A percentile compares a stretch with the other conserved stretches of the same genome.
Evolutionary conservation across 768 basidiomycete genomes (phyloP).

Genomic region (Mrakia frigida): DNA sequence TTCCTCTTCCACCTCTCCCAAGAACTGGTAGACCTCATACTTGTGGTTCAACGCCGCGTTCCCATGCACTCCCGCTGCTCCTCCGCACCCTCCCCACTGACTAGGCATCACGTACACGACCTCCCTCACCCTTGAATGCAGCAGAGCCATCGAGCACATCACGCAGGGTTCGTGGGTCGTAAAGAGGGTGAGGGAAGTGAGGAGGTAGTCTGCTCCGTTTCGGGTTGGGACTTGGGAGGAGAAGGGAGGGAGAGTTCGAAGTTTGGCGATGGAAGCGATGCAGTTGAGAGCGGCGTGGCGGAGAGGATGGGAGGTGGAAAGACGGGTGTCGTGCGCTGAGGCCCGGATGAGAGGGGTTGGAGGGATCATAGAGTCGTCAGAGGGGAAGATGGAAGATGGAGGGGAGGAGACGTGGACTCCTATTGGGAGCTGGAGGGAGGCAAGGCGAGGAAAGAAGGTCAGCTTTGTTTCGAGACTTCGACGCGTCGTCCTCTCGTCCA

Average conservation of each 20-base stretch:
- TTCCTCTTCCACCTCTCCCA: conserved; percentile 34
- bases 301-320: conserved; percentile 65
- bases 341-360: conserved; percentile 44
- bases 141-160: conserved; percentile 94
- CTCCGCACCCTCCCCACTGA: conserved; percentile 73
- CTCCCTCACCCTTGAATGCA: conserved; percentile 90
- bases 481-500: no score
- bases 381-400: conserved; percentile 36
- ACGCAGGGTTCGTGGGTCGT: conserved; percentile 94
- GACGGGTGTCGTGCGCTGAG: conserved; percentile 64
- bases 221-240: conserved; percentile 38
- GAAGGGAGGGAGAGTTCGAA: conserved; percentile 42
- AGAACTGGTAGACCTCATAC: conserved; percentile 68
- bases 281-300: conserved; percentile 76
- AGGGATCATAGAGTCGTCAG: conserved; percentile 41
- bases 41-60: conserved; percentile 86
- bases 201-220: conserved; percentile 80
- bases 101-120: conserved; percentile 63
- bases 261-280: conserved; percentile 40
- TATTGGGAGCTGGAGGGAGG: conserved; percentile 60
- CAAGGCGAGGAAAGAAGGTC: conserved; percentile 19
- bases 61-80: conserved; percentile 65
- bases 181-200: conserved; percentile 79
- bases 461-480: neutral
- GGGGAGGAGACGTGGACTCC: conserved; percentile 60